A percentile compares a stretch with the other conserved stretches of the same genome.
Evolutionary conservation across 768 basidiomycete genomes (phyloP).

Genomic region (Termitomyces sp.): DNA sequence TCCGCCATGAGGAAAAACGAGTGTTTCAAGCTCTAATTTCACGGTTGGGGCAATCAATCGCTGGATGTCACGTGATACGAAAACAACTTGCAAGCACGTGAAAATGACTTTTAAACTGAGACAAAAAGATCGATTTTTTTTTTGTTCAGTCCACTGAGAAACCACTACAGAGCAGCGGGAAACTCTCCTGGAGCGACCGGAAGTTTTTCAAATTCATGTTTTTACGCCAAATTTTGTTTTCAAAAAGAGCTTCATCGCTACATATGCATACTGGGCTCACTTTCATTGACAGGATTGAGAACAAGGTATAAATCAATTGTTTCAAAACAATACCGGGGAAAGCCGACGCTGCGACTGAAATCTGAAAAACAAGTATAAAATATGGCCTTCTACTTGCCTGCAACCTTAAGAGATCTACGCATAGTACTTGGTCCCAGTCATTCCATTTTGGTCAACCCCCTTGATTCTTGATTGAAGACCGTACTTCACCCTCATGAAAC

Average conservation of each 20-base stretch:
- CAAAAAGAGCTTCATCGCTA: too few relatives aligned
- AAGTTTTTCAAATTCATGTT: background rate
- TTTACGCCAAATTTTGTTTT: background rate
- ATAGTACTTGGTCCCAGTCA: background rate
- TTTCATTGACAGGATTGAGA: background rate
- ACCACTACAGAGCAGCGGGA: too few relatives aligned
- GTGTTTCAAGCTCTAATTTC: background rate
- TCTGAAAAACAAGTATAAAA: background rate
- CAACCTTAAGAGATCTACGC: background rate
- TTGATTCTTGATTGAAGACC: background rate
- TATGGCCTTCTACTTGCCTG: background rate
- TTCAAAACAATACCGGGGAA: background rate
- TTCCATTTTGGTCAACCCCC: background rate
- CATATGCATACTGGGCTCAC: too few relatives aligned
- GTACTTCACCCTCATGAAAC: background rate
- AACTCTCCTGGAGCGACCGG: background rate
- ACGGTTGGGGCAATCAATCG: too few relatives aligned
- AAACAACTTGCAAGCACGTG: too few relatives aligned
- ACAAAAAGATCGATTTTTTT: too few relatives aligned
- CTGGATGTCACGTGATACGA: too few relatives aligned
- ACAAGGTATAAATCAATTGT: background rate
- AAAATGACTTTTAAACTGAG: too few relatives aligned
- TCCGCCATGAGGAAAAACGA: slow-evolving; percentile 31
- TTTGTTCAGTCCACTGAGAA: too few relatives aligned
- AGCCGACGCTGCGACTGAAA: background rate